Conservation (phyloP, 2,329 filamentous ascomycete species). For the Phialocephala sp. region DNA sequence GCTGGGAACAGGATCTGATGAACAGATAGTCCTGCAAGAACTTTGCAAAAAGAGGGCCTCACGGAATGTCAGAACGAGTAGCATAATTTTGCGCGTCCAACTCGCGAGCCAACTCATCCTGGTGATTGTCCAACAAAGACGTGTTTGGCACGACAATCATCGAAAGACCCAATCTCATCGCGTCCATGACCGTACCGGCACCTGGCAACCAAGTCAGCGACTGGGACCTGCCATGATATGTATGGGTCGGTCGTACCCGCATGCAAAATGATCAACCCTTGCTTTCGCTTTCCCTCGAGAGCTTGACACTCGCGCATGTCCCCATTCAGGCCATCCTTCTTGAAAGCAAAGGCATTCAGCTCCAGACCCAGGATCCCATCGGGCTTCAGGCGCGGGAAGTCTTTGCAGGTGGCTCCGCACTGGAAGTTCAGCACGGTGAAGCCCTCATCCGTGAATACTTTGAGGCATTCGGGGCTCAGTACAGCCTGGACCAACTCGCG, state of each 20-base stretch:
- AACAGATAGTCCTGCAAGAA: too few species aligned
- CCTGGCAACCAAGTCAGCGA: conserved; percentile 56
- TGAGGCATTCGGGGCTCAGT: conserved; percentile 66
- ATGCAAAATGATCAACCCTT: conserved; percentile 85
- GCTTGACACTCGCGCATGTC: conserved; percentile 53
- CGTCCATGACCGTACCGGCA: conserved; percentile 87
- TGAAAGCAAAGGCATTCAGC: conserved; percentile 71
- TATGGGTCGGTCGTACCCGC: conserved; percentile 67
- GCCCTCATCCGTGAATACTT: conserved; percentile 58
- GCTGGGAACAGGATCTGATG: background rate
- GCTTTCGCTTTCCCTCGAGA: conserved; percentile 51
- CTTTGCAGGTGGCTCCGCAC: conserved; percentile 72
- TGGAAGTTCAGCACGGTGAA: conserved; percentile 81
- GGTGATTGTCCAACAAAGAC: conserved; percentile 85
- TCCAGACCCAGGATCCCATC: conserved; percentile 46
- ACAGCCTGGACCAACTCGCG: conserved; percentile 70
- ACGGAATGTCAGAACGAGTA: conserved; percentile 47
- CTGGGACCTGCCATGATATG: conserved; percentile 3
- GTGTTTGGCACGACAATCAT: conserved; percentile 92
- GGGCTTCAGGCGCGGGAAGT: conserved; percentile 50
- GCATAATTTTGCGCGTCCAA: conserved; percentile 78
- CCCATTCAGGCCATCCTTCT: conserved; percentile 57
- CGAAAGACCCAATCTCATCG: conserved; percentile 73
- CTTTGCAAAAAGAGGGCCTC: conserved; percentile 16
- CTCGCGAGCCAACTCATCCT: conserved; percentile 82